Conservation (phyloP, 179 eudicot genomes). For the Actinidia arguta region DNA sequence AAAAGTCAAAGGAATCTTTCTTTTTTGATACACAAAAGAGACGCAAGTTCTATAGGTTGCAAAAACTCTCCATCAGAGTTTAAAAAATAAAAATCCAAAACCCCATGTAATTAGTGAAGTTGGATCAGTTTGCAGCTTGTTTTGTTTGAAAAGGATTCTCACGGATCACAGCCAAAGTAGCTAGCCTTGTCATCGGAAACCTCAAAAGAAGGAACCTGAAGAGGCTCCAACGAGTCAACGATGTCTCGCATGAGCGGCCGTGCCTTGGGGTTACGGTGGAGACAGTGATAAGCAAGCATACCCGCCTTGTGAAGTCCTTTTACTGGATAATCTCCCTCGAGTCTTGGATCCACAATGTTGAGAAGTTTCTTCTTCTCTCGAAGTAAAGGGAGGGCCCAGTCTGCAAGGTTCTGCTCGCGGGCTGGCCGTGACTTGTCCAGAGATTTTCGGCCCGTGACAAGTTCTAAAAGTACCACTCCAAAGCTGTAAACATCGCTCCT, state of each 20-base stretch:
- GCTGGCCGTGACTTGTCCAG: constrained; percentile 78
- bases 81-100: neutral
- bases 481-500: constrained; percentile 90
- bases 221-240: constrained; percentile 88
- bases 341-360: constrained; percentile 71
- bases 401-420: constrained; percentile 87
- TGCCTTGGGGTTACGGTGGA: constrained; percentile 91
- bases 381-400: constrained; percentile 87
- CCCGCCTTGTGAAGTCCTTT: constrained; percentile 91
- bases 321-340: constrained; percentile 75
- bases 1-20: neutral
- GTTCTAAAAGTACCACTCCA: constrained; percentile 94
- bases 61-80: neutral
- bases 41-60: constrained; percentile 1
- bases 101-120: neutral
- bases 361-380: constrained; percentile 77
- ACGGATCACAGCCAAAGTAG: constrained; percentile 26
- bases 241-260: constrained; percentile 90
- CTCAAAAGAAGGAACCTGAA: constrained; percentile 46
- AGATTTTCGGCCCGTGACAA: constrained; percentile 84
- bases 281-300: constrained; percentile 89
- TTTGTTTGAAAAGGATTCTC: constrained; percentile 21
- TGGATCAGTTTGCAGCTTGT: constrained; percentile 12
- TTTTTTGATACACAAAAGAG: neutral
- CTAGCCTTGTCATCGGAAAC: constrained; percentile 29